A percentile compares a stretch with the other conserved stretches of the same genome.
Evolutionary conservation across 805 yeast genomes (phyloP).

Genomic region (Metschnikowia koreensis): DNA sequence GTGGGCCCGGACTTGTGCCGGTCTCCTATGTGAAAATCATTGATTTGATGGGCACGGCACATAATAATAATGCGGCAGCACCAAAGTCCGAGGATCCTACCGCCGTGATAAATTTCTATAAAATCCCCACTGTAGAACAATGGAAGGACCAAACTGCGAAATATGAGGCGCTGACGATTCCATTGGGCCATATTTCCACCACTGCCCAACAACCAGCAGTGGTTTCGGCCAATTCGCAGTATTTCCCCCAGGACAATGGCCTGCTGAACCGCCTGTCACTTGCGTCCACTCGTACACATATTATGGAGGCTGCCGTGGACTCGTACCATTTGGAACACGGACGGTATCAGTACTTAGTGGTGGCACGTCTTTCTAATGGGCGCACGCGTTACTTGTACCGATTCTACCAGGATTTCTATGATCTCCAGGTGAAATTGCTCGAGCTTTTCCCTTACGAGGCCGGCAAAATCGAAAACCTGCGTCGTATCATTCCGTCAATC

Average conservation of each 20-base stretch:
- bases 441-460: conserved; percentile 90
- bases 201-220: conserved; percentile 29
- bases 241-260: conserved; percentile 27
- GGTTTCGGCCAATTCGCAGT: conserved; percentile 36
- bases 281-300: conserved; percentile 32
- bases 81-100: conserved; percentile 44
- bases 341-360: conserved; percentile 82
- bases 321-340: conserved; percentile 79
- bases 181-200: conserved; percentile 52
- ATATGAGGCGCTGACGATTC: conserved; percentile 87
- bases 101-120: conserved; percentile 58
- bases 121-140: conserved; percentile 88
- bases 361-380: conserved; percentile 68
- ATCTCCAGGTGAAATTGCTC: conserved; percentile 79
- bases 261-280: conserved; percentile 32
- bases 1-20: conserved; percentile 97
- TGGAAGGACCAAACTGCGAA: conserved; percentile 92
- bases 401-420: conserved; percentile 93
- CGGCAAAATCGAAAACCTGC: conserved; percentile 73
- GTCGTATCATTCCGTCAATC: conserved; percentile 84
- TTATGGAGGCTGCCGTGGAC: conserved; percentile 72
- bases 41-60: conserved; percentile 53
- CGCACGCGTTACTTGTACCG: conserved; percentile 70
- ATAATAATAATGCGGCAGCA: neutral
- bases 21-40: conserved; percentile 83